Base-by-base conservation (phyloP, 1,284 basidiomycete genomes). In the Flammula alnicola region DNA sequence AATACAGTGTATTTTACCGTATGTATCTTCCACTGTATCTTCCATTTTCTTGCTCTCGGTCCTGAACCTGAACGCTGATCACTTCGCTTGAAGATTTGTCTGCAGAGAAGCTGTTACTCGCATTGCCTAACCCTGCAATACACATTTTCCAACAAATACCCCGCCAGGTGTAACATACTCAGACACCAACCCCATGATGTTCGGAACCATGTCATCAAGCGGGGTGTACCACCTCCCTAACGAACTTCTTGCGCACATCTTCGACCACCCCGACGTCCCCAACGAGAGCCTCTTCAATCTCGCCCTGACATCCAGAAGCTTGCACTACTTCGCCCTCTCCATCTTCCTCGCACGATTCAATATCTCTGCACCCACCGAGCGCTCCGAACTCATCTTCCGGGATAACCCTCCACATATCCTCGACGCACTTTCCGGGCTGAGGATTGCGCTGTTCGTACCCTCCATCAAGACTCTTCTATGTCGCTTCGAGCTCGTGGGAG, bases 221-320 rank as follows among this genome's bases (percentile, higher is more conserved):
- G 35, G 50, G 10, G 37, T 62, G 5, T 41, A 54, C n/a, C 48
- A 52, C 19, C 45, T 62, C 16, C 60, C 60, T 27, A 49, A 58
- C 47, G 60, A 62, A 46, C 32, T 62, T 16, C 40, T 62, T 20
- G 37, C 37, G 25, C 52, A 41, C 16, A 62, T 62, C 35, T 59
- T 60, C 38, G 52, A 60, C 33, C 35, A 47, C 14, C 31, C 48
- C 4, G 45, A 52, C 12, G 38, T 58, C 3, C 25, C 54, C 8
- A 35, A 44, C 11, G 49, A 47, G 14, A 38, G 23, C 9, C 49
- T 62, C 4, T 49, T 53, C 44, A 55, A 44, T 31, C 29, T 56
- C 14, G 40, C 54, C 16, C 45, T 51, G 14, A 55, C 57, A 14
- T 58, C 32, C 23, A 51, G 36, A 25, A 49, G 53, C 11, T 44